phyloP scores from a whole-genome alignment of 2,329 filamentous ascomycete species.

The Aspergillus bombycis region DNA sequence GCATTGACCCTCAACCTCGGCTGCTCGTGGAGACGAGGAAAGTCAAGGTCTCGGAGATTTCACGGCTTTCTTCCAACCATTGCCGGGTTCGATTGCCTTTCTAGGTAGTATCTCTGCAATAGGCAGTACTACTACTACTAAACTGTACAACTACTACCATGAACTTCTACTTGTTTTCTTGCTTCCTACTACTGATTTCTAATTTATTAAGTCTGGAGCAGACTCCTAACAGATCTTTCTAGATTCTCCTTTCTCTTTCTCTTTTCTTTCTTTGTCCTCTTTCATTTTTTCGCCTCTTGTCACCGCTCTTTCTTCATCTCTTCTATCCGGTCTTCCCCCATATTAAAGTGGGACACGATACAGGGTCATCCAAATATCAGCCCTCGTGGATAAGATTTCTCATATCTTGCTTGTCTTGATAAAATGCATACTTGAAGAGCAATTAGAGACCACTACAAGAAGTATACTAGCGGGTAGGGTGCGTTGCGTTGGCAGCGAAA shows the following conservation, averaged over 20 bases:
- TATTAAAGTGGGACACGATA: neutral
- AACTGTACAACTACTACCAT: neutral
- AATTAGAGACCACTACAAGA: neutral
- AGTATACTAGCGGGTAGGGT: neutral
- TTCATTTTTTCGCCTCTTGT: too few species aligned
- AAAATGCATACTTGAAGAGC: neutral
- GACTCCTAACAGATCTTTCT: neutral
- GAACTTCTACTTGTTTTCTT: neutral
- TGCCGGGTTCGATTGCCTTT: slow-evolving; percentile 1
- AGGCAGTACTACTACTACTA: neutral
- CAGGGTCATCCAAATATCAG: neutral
- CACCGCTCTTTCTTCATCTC: too few species aligned
- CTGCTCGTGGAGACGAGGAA: slow-evolving; percentile 8
- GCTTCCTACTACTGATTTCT: neutral
- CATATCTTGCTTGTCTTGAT: neutral
- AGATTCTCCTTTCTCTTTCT: neutral
- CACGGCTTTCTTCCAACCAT: too few species aligned
- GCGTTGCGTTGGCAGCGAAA: neutral
- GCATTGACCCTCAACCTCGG: slow-evolving; percentile 17
- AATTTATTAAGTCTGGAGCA: neutral
- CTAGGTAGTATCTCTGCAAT: slow-evolving; percentile 4
- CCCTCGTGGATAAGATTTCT: neutral
- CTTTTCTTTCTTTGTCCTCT: neutral
- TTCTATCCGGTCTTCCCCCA: neutral
- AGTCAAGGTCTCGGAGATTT: neutral